These are phyloP conservation scores for Nitzschia inconspicua DNA, from an alignment of 108 stramenopile genomes.

Conservation along the genomic window DNA sequence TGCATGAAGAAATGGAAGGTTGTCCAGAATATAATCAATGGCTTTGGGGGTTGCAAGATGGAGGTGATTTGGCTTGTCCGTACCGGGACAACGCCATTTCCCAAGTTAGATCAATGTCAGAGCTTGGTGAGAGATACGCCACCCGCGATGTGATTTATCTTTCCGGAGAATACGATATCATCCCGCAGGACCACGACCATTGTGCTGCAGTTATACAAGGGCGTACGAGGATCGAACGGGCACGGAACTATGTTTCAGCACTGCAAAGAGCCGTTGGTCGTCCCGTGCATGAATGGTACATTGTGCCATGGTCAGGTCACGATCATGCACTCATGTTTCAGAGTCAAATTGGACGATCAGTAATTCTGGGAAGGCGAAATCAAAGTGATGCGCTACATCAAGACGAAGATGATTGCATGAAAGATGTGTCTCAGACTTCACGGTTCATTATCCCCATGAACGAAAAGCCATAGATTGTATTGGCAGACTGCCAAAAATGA, in stretches of 20 bases:
- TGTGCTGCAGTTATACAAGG: slow-evolving; percentile 69
- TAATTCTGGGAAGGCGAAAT: slow-evolving; percentile 72
- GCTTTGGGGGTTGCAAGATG: slow-evolving; percentile 74
- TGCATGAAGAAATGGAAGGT: slow-evolving; percentile 3
- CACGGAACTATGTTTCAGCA: slow-evolving; percentile 42
- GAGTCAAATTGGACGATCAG: slow-evolving; percentile 42
- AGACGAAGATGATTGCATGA: too few species aligned
- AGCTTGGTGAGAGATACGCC: slow-evolving; percentile 45
- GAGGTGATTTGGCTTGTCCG: slow-evolving; percentile 42
- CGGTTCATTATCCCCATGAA: too few species aligned
- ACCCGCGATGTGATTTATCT: slow-evolving; percentile 62
- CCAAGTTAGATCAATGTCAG: slow-evolving; percentile 15
- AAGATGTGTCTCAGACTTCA: too few species aligned
- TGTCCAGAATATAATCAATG: slow-evolving; percentile 71
- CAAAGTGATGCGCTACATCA: too few species aligned
- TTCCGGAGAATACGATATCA: slow-evolving; percentile 57
- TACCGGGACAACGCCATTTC: slow-evolving; percentile 46
- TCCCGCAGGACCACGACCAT: slow-evolving; percentile 39
- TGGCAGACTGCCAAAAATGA: too few species aligned
- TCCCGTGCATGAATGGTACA: slow-evolving; percentile 44
- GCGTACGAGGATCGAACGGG: slow-evolving; percentile 48
- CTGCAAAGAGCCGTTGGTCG: slow-evolving; percentile 2
- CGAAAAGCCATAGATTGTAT: too few species aligned
- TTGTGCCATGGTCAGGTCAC: slow-evolving; percentile 61
- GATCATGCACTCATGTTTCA: slow-evolving; percentile 78